Evolutionary conservation across 148 eudicot genomes (phyloP), one percentile per base, ranked within the genome.

Genomic region (Heliosperma pusillum): DNA sequence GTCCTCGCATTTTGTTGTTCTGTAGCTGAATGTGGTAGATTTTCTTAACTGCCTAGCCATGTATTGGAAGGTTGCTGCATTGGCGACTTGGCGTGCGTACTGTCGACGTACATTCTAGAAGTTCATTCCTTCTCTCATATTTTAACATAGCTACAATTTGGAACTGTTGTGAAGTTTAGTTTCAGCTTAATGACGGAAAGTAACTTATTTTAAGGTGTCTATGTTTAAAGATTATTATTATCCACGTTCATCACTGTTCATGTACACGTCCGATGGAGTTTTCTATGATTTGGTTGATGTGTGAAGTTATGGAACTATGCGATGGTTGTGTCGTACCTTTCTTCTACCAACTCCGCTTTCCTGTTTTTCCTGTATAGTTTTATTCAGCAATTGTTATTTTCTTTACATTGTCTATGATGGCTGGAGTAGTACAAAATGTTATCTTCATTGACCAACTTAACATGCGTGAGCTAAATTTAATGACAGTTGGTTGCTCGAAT

Each of bases 181-280:
- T 5, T 8, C 42, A 36, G 42, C 42, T 36, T 36, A 10, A 36
- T 36, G 10, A 36, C 42, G 42, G 42, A 36, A 36, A 36, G 42
- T 36, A 36, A 8, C 42, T 36, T 36, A 36, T 36, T 36, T 36
- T 36, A 36, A 36, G 42, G 42, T 5, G 42, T 36, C 42, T 36
- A 36, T 7, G 42, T 36, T 36, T 36, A 36, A 36, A 36, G 42
- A 36, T 36, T 36, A 36, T 36, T 36, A 36, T 36, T 36, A 36
- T 36, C 42, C 42, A 36, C 42, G 42, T 36, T 36, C 42, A 36
- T 36, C 9, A 36, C 42, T 36, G 42, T 57, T 71, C n/a, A 71
- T 71, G 24, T 71, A 50, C 62, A 71, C 64, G 50, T 71, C 45
- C 56, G 44, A 71, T 29, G 63, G 62, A 71, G 25, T 55, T 71